phyloP scores from a whole-genome alignment of 2,329 filamentous ascomycete genomes.

The Alternaria gaisen region DNA sequence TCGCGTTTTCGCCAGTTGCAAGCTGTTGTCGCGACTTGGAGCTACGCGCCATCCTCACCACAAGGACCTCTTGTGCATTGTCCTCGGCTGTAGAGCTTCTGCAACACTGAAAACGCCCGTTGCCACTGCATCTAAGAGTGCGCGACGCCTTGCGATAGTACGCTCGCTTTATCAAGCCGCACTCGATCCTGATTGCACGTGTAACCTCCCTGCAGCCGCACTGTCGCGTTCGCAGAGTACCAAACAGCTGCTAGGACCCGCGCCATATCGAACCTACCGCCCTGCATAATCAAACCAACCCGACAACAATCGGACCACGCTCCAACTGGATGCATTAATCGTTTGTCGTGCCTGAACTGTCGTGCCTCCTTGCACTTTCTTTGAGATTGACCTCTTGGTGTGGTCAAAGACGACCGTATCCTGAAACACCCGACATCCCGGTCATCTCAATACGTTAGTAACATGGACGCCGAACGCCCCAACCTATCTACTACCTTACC shows the following conservation, averaged over 20 bases:
- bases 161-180: conserved; percentile 29
- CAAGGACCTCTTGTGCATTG: conserved; percentile 26
- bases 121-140: conserved; percentile 22
- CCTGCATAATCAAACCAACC: conserved; percentile 37
- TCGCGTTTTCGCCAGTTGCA: conserved; percentile 17
- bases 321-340: conserved; percentile 22
- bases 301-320: conserved; percentile 24
- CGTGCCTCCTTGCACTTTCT: conserved; percentile 38
- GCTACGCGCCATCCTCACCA: conserved; percentile 33
- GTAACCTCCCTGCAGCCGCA: conserved; percentile 46
- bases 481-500: conserved; percentile 61
- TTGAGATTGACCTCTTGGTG: conserved; percentile 26
- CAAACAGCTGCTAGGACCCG: conserved; percentile 44
- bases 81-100: conserved; percentile 30
- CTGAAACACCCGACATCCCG: conserved; percentile 12
- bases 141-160: conserved; percentile 33
- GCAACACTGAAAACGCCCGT: conserved; percentile 24
- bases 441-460: conserved; percentile 12
- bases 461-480: conserved; percentile 55
- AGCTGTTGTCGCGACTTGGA: conserved; percentile 23
- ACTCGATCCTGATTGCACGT: conserved; percentile 37
- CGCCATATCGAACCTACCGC: conserved; percentile 26
- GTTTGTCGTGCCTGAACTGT: conserved; percentile 21
- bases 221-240: conserved; percentile 47
- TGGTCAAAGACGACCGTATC: conserved; percentile 20